Percentiles rank a stretch among this genome's conserved stretches.
These are phyloP conservation scores for Ottelia alismoides DNA, from an alignment of 106 monocot genomes.

Conservation along the genomic window DNA sequence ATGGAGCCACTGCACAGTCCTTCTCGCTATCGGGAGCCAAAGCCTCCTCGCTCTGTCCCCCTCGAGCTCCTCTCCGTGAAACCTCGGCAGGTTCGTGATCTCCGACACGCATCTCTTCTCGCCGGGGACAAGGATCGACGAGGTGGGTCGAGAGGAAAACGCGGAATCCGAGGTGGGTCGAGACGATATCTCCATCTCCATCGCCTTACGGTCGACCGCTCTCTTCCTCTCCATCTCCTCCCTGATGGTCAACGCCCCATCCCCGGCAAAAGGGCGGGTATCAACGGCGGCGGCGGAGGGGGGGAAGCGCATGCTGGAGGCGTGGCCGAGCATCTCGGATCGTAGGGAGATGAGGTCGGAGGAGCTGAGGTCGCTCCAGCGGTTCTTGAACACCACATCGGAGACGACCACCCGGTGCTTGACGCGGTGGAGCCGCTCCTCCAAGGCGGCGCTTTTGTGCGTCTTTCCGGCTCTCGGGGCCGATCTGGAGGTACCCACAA, in stretches of 20 bases:
- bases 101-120: constrained; percentile 59
- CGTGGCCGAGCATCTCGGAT: constrained; percentile 39
- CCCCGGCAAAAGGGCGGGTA: background rate
- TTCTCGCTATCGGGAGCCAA: constrained; percentile 68
- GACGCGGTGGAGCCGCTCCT: constrained; percentile 26
- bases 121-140: background rate
- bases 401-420: constrained; percentile 57
- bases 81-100: constrained; percentile 42
- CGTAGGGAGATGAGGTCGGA: constrained; percentile 53
- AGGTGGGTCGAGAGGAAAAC: background rate
- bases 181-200: constrained; percentile 8
- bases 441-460: background rate
- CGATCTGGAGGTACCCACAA: constrained; percentile 8
- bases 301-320: constrained; percentile 36
- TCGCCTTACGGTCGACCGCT: constrained; percentile 20
- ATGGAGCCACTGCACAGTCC: constrained; percentile 61
- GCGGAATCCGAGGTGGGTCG: background rate
- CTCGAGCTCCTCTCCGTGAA: background rate
- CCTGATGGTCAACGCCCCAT: constrained; percentile 7
- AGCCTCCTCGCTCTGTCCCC: constrained; percentile 45
- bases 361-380: constrained; percentile 87
- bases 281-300: background rate
- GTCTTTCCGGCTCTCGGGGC: background rate
- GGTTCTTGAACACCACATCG: constrained; percentile 49
- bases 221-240: constrained; percentile 44